Evolutionary conservation across 192 early-diverging fungal genomes (phyloP), one percentile per base, ranked within the genome.

Genomic region (Coemansia sp.): DNA sequence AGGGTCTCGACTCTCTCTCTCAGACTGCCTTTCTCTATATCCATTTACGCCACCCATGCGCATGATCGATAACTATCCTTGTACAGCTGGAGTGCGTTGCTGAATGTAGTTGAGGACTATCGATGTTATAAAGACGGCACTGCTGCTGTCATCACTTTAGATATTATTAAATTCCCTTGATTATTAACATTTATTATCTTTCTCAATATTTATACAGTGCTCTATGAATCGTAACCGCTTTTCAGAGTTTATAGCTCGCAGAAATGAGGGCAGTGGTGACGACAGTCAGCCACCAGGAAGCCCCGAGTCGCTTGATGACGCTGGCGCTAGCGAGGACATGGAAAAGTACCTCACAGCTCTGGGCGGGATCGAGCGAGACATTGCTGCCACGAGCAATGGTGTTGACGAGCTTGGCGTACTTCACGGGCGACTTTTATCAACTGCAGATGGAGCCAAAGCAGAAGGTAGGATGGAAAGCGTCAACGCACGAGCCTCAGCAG

Each of bases 281-380:
- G 39, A 49, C 32, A 66, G 73, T 32, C 43, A 26, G 33, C 72
- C 78, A 11, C 67, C 58, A 19, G 44, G 40, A 7, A 80, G 71
- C 44, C 43, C 44, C 14, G 26, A 53, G 40, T 80, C 74, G 23
- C 13, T 73, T 6, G 59, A 63, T 8, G 63, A 64, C 21, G 50
- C 62, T 3, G 57, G 62, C 46, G 43, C 60, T 23, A 67, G 62
- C 38, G 55, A 72, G 13, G 72, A 82, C 28, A 82, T 75, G 75
- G 80, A 77, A 66, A 82, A 82, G 30, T 82, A 82, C 35, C 43
- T 82, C 17, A 62, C 68, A 28, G 69, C 69, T 17, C 66, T 82
- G 68, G 58, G 80, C 26, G 75, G 72, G 7, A 77, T 82, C 17
- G 80, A 77, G 30, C 44, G 66, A 38, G 80, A 82, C 42, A 74